A percentile compares a stretch with the other conserved stretches of the same genome.
Evolutionary conservation across 495 filamentous ascomycete species (phyloP).

Genomic region (Baudoinia panamericana): DNA sequence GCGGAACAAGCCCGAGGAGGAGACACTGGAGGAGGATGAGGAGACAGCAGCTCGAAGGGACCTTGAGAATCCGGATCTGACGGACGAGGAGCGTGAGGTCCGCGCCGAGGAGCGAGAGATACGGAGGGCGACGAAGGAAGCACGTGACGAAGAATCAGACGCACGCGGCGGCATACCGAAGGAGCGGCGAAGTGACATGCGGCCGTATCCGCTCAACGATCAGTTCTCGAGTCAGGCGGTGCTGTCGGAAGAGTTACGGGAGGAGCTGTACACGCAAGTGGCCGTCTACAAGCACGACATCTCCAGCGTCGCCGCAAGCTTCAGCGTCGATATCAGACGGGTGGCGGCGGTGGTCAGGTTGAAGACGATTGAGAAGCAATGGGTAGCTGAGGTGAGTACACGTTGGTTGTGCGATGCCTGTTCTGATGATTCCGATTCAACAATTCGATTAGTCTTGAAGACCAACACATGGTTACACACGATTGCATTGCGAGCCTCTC

Average conservation of each 20-base stretch:
- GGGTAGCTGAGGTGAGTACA: conserved; percentile 51
- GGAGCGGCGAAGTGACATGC: conserved; percentile 30
- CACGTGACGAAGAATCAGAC: conserved; percentile 17
- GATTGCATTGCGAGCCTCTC: conserved; percentile 37
- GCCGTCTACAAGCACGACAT: conserved; percentile 52
- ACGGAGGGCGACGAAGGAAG: conserved; percentile 8
- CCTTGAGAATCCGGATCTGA: conserved; percentile 12
- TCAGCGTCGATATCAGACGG: conserved; percentile 70
- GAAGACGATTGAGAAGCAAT: conserved; percentile 73
- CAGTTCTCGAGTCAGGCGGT: conserved; percentile 59
- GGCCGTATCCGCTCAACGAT: conserved; percentile 66
- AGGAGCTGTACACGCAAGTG: conserved; percentile 60
- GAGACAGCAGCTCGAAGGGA: conserved; percentile 18
- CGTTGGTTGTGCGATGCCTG: conserved; percentile 26
- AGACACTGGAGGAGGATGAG: conserved; percentile 13
- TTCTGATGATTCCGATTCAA: conserved; percentile 58
- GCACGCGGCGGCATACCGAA: conserved; percentile 26
- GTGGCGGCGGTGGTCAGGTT: conserved; percentile 81
- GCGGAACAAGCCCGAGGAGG: conserved; percentile 5
- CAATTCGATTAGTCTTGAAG: conserved; percentile 99
- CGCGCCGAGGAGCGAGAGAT: conserved; percentile 4
- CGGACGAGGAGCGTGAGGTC: conserved; percentile 7
- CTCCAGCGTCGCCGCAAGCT: conserved; percentile 61
- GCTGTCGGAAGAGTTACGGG: conserved; percentile 59
- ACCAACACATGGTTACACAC: conserved; percentile 49